Evolutionary conservation across 495 filamentous ascomycete species (phyloP).

Genomic region (Penicillium roqueforti): DNA sequence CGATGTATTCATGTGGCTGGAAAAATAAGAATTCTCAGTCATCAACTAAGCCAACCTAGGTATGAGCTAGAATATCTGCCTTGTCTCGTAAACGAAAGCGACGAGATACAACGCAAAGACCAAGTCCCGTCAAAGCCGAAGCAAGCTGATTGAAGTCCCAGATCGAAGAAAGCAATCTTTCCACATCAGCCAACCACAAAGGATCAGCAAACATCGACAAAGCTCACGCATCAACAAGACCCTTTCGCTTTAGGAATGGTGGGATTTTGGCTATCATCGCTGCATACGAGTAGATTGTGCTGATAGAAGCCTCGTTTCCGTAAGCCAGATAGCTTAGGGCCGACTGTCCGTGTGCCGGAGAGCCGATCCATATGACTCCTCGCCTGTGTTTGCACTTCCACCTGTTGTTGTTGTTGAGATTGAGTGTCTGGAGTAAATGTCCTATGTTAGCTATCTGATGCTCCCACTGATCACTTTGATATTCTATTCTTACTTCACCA

Average conservation of each 20-base stretch:
- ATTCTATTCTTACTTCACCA: neutral
- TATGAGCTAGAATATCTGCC: neutral
- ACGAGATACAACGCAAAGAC: neutral
- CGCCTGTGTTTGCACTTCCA: neutral
- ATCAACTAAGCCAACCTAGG: neutral
- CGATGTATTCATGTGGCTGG: neutral
- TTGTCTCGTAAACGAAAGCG: neutral
- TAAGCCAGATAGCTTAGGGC: conserved; percentile 20
- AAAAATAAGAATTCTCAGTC: neutral
- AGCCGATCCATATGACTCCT: conserved; percentile 18
- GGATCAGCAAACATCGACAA: neutral
- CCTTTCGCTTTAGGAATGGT: conserved; percentile 1
- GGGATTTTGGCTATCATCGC: conserved; percentile 25
- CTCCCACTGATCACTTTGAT: neutral
- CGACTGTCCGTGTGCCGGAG: conserved; percentile 18
- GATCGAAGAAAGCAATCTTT: neutral
- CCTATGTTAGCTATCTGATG: neutral
- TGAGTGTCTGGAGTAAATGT: neutral
- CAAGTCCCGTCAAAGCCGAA: neutral
- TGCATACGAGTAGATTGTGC: conserved; percentile 17
- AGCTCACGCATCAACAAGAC: neutral
- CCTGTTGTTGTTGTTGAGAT: no score
- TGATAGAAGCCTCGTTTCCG: conserved; percentile 18
- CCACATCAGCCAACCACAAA: neutral
- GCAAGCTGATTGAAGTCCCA: neutral